Evolutionary conservation across 1,284 basidiomycete genomes (phyloP), one percentile per base, ranked within the genome.

Genomic region (Sporisorium sorghi): DNA sequence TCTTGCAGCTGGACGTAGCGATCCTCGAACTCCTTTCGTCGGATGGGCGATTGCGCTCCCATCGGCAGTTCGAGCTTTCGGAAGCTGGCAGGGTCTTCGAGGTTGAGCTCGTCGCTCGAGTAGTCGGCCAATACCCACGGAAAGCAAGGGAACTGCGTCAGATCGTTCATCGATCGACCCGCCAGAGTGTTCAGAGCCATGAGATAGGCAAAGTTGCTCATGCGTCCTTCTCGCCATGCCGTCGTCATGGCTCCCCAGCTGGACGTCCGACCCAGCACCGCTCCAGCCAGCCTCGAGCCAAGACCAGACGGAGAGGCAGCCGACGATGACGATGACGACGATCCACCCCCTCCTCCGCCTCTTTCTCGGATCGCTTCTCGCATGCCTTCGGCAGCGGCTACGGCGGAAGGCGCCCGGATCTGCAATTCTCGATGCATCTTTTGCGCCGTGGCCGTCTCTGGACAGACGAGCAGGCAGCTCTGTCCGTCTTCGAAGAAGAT

Each of bases 111-210:
- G 11, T 89, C 85, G 0, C 93, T 95, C 0, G 88, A 87, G 79
- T 97, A 97, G 79, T 97, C 94, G 61, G 90, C 88, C 43, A 97
- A 79, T 15, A 97, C 90, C 94, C 93, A 94, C 0, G 87, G 94
- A 78, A 97, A 96, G 19, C 97, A 90, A 0, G 95, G 95, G 85
- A 96, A 97, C 80, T 97, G 93, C 0, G 94, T 97, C 8, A 95
- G 92, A 86, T 98, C 87, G 62, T 83, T 83, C 76, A 83, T 81
- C 33, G 82, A 80, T 1, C 84, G 75, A 11, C 84, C 84, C 0
- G 81, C 74, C n/a, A 77, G 55, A 23, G 81, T 84, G 61, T 85
- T 85, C 30, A 85, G 77, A 44, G 66, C 58, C 81, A 83, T 85
- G 23, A 85, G 64, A 65, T 85, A 83, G 6, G 81, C 80, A 46